Evolutionary conservation across 1,139 yeast species (phyloP).

Genomic region (Candida neerlandica): DNA sequence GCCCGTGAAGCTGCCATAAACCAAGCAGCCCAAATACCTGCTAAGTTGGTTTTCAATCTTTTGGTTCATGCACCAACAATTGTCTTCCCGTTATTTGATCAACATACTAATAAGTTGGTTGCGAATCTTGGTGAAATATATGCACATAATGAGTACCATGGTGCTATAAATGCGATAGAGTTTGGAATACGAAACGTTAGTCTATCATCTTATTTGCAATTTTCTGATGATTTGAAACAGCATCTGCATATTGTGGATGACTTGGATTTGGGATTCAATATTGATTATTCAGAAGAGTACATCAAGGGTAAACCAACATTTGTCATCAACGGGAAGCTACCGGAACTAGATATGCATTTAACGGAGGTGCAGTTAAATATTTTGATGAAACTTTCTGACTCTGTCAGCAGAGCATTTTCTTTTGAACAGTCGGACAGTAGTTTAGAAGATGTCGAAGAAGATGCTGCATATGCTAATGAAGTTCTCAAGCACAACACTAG

Average conservation of each 20-base stretch:
- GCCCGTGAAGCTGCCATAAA: conserved; percentile 83
- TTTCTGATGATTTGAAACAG: conserved; percentile 50
- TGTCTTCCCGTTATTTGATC: conserved; percentile 67
- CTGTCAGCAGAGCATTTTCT: conserved; percentile 59
- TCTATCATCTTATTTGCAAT: conserved; percentile 48
- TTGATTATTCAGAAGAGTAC: conserved; percentile 54
- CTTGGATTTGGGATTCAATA: conserved; percentile 64
- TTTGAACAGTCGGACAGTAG: conserved; percentile 38
- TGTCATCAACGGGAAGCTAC: conserved; percentile 59
- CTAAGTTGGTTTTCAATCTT: conserved; percentile 70
- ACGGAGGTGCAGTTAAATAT: conserved; percentile 78
- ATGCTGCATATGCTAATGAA: conserved; percentile 60
- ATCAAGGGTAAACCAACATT: conserved; percentile 51
- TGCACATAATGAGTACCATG: conserved; percentile 61
- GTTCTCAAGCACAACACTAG: conserved; percentile 35
- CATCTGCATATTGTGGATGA: conserved; percentile 66
- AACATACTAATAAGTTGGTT: conserved; percentile 61
- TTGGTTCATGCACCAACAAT: conserved; percentile 79
- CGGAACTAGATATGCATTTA: conserved; percentile 65
- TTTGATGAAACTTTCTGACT: conserved; percentile 56
- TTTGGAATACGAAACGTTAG: conserved; percentile 78
- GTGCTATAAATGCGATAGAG: conserved; percentile 22
- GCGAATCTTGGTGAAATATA: conserved; percentile 84
- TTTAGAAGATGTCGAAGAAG: conserved; percentile 62
- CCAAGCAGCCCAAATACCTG: conserved; percentile 67